phyloP scores from a whole-genome alignment of 1,284 basidiomycete species.

The Naganishia cerealis region DNA sequence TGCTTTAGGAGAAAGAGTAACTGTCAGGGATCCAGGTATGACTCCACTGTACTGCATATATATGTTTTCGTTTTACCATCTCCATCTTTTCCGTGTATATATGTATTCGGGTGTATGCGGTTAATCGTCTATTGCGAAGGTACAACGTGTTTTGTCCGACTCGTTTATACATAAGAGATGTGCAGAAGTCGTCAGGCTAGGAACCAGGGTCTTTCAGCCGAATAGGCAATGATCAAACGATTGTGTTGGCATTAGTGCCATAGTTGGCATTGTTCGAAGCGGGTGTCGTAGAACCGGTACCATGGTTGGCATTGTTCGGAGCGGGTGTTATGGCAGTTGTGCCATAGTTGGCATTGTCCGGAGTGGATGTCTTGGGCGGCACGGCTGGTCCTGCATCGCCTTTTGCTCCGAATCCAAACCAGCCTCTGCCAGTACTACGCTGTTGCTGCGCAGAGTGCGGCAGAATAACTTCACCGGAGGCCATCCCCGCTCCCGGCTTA shows the following conservation, averaged over 20 bases:
- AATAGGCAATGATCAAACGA: not conserved
- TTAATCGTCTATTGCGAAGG: not conserved
- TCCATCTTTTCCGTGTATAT: no score
- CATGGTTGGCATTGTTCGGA: not conserved
- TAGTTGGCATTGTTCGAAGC: no score
- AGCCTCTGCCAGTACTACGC: constrained; percentile 19
- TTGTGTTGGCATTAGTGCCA: not conserved
- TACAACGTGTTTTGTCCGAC: not conserved
- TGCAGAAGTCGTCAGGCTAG: no score
- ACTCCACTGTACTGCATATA: no score
- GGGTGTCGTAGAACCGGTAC: not conserved
- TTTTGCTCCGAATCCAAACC: constrained; percentile 30
- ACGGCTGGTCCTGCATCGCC: not conserved
- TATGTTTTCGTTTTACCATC: no score
- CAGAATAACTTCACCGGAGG: constrained; percentile 28
- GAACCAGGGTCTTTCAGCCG: not conserved
- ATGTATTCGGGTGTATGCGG: not conserved
- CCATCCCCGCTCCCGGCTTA: constrained; percentile 33
- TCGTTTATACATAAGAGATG: not conserved
- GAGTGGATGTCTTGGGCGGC: not conserved
- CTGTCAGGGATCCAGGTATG: no score
- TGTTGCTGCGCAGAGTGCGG: constrained; percentile 23
- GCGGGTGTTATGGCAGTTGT: constrained; percentile 1
- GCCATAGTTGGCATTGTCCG: not conserved
- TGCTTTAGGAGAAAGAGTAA: no score